Evolutionary conservation across 371 early-diverging fungal species (phyloP), one percentile per base, ranked within the genome.

Genomic region (Saksenaea oblongispora): DNA sequence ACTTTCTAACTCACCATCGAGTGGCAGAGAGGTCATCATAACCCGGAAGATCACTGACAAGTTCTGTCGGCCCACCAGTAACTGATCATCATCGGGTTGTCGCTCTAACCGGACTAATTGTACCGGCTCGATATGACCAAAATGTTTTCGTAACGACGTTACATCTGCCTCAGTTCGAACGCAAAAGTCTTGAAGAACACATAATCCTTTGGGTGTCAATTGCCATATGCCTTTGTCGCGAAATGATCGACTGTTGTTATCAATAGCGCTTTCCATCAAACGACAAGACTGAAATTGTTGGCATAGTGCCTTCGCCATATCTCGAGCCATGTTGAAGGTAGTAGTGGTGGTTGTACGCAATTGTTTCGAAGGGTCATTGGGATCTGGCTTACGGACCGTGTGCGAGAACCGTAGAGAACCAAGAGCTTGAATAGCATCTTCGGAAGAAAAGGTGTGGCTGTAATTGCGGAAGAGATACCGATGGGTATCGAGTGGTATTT

Each of bases 281-380:
- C 78, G 76, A 22, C 84, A 83, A 37, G 79, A 81, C 71, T 81
- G 83, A 62, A 87, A 86, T 36, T 84, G 79, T 59, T 87, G 86
- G 51, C 88, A 87, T 3, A 87, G 66, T 24, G 83, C 82, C 62
- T 80, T 82, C 31, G 88, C 86, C 86, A 87, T 85, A 42, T 86
- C 86, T 54, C 79, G 63, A 4, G 80, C 79, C 79, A 87, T 82
- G 17, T 83, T 85, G 61, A 87, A 85, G 7, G 84, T 85, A 0
- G 88, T 87, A 0, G 85, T 87, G 5, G 82, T 82, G 0, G 84
- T 85, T n/a, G 82, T 84, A 28, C 75, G 69, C 26, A 75, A 67
- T 22, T 54, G 37, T 27, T 70, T 67, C 39, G 79, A 75, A 10
- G 81, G 81, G 56, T 88, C 84, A 42, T 78, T 82, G 0, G 86